Evolutionary conservation across 371 early-diverging fungal species (phyloP).

Genomic region (Dipsacomyces acuminosporus): DNA sequence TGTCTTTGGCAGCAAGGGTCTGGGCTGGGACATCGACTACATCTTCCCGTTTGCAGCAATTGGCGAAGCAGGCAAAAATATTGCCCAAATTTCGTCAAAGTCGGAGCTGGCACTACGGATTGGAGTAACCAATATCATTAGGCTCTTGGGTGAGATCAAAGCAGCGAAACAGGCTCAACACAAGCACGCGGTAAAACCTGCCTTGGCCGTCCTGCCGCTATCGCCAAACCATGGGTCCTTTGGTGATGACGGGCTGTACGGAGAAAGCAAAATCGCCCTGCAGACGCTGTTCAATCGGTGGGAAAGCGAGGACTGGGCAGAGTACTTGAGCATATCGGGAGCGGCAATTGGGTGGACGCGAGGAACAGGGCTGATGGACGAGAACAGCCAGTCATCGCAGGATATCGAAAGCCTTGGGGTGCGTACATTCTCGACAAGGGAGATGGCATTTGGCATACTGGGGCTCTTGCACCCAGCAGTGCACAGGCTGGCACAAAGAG

Average conservation of each 20-base stretch:
- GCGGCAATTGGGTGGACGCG: constrained; percentile 98
- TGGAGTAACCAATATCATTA: constrained; percentile 21
- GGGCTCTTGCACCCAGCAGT: constrained; percentile 86
- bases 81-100: constrained; percentile 75
- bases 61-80: constrained; percentile 80
- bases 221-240: constrained; percentile 96
- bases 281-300: constrained; percentile 89
- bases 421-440: constrained; percentile 87
- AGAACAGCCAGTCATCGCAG: constrained; percentile 17
- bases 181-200: constrained; percentile 82
- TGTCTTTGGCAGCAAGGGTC: constrained; percentile 74
- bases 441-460: constrained; percentile 94
- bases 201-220: constrained; percentile 82
- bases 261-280: constrained; percentile 86
- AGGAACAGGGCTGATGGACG: constrained; percentile 92
- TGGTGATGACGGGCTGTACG: constrained; percentile 87
- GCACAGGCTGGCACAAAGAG: constrained; percentile 68
- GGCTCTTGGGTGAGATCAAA: constrained; percentile 64
- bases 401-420: constrained; percentile 59
- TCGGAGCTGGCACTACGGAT: constrained; percentile 78
- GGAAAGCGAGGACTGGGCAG: constrained; percentile 88
- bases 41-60: constrained; percentile 92
- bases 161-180: constrained; percentile 65
- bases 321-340: constrained; percentile 85
- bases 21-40: constrained; percentile 89